phyloP scores from a whole-genome alignment of 352 stramenopile species.

The Blastocystis sp. region DNA sequence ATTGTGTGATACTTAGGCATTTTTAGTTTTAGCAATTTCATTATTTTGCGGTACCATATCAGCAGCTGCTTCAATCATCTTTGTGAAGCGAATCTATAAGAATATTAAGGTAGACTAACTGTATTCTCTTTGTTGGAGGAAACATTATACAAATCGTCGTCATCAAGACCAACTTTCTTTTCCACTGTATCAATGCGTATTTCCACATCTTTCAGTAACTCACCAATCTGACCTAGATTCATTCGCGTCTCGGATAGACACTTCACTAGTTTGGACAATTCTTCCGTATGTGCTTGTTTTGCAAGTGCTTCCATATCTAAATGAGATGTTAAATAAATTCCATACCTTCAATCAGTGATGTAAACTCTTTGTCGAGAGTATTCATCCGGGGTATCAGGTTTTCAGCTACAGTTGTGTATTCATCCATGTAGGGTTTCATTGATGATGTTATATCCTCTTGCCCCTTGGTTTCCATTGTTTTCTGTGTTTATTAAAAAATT shows the following conservation, averaged over 20 bases:
- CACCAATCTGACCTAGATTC: not conserved
- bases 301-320: conserved; percentile 61
- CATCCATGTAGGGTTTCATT: conserved; percentile 62
- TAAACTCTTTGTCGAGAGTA: conserved; percentile 31
- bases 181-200: conserved; percentile 33
- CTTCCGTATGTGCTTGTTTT: conserved; percentile 39
- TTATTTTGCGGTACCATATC: conserved; percentile 88
- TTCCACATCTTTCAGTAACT: conserved; percentile 11
- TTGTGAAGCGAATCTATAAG: conserved; percentile 88
- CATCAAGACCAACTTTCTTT: conserved; percentile 40
- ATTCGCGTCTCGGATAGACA: not conserved
- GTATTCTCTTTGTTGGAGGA: conserved; percentile 5
- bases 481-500: not conserved
- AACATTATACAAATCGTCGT: conserved; percentile 50
- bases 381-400: not conserved
- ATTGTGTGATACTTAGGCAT: not conserved
- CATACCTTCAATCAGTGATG: conserved; percentile 20
- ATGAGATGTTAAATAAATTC: not conserved
- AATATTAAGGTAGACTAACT: conserved; percentile 89
- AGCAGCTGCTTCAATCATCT: conserved; percentile 84
- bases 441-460: not conserved
- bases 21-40: conserved; percentile 79
- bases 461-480: not conserved
- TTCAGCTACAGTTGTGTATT: not conserved
- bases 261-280: not conserved